phyloP scores from a whole-genome alignment of 495 filamentous ascomycete genomes.

The Umbilicaria muhlenbergii region DNA sequence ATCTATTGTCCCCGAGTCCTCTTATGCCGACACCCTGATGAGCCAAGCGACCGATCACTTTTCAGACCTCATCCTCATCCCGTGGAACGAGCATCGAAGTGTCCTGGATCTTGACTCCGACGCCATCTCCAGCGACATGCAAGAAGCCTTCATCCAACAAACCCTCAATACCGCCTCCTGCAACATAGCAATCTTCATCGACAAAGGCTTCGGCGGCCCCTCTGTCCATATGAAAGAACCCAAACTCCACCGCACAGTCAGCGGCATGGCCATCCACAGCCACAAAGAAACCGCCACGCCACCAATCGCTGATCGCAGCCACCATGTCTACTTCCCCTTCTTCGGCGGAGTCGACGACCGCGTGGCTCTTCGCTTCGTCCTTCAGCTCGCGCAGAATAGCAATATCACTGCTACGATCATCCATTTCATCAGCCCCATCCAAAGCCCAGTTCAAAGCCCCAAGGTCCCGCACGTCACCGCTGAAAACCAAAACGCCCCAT shows the following conservation, averaged over 20 bases:
- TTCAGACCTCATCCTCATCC: constrained; percentile 73
- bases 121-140: constrained; percentile 14
- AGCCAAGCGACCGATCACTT: constrained; percentile 47
- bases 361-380: constrained; percentile 61
- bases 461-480: background rate
- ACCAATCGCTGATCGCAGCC: constrained; percentile 46
- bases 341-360: constrained; percentile 76
- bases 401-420: constrained; percentile 62
- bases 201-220: constrained; percentile 50
- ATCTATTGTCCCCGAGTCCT: constrained; percentile 56
- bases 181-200: constrained; percentile 70
- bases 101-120: background rate
- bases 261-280: constrained; percentile 42
- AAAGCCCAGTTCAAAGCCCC: constrained; percentile 3
- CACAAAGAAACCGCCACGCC: constrained; percentile 26
- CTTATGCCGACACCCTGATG: constrained; percentile 63
- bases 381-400: constrained; percentile 63
- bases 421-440: constrained; percentile 29
- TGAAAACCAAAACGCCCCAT: background rate
- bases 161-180: constrained; percentile 44
- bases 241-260: constrained; percentile 25
- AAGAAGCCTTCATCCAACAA: constrained; percentile 26
- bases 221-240: constrained; percentile 13
- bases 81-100: constrained; percentile 78
- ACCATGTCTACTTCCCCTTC: constrained; percentile 80